Base-by-base conservation (phyloP, 768 basidiomycete genomes). In the Amanita inopinata region DNA sequence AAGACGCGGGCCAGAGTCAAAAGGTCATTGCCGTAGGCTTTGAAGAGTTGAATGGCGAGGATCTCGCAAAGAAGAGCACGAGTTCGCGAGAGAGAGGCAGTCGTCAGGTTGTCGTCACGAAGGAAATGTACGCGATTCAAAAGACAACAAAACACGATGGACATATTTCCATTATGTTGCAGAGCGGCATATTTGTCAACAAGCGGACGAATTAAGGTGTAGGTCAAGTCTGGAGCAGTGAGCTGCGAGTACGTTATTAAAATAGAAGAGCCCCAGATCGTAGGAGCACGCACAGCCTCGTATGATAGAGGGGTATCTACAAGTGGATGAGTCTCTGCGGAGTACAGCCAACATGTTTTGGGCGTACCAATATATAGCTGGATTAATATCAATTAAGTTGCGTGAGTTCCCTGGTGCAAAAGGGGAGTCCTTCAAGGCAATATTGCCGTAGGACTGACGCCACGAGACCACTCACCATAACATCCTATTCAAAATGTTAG, bases 1-100 rank as follows among this genome's bases (percentile, higher is more conserved):
- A 85, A 63, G 1, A 75, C 74, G n/a, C 76, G 61, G 0, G 78
- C 77, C 24, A 91, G 71, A 38, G 79, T 73, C 36, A 90, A 70
- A 58, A 80, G 64, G 53, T 73, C 76, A 39, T 78, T 71, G 12
- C 76, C 83, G 46, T 81, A 77, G 54, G 79, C 75, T 47, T 86
- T 76, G 46, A 94, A 73, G 4, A 79, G 70, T 23, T 84, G 73
- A 19, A 80, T 86, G 2, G 93, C 93, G 8, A 97, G 71, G 28
- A 94, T 78, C 61, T 97, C 93, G 60, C 93, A 97, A 18, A 97
- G 72, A 27, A 70, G 63, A 1, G 90, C 91, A 25, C 93, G 74
- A 1, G 88, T 77, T 7, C 67, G 61, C 1, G 84, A 91, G 20
- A 96, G 57, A 0, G 83, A 62, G 46, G 75, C 64, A 18, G 82